A percentile compares a stretch with the other conserved stretches of the same genome.
Conservation (phyloP, 768 basidiomycete genomes). For the Kwoniella sp. region DNA sequence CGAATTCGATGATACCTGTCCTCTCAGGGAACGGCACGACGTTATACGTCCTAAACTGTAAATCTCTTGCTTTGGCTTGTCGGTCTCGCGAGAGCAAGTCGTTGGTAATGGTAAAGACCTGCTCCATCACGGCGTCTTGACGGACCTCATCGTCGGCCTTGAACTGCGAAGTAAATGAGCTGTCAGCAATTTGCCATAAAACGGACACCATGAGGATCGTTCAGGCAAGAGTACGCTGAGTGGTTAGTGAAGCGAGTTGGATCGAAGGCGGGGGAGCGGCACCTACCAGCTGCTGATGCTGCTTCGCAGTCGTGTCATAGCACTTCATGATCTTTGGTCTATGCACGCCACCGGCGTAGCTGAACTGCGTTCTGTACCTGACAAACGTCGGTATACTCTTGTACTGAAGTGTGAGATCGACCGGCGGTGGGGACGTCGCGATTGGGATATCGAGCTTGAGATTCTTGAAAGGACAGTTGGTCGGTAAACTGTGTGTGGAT, state of each 20-base stretch:
- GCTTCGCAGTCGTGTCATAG: conserved; percentile 66
- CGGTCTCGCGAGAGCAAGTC: conserved; percentile 71
- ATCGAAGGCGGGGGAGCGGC: neutral
- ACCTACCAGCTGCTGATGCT: conserved; percentile 79
- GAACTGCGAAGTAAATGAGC: conserved; percentile 63
- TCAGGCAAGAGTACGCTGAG: too few species aligned
- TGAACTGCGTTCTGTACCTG: conserved; percentile 65
- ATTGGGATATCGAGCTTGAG: conserved; percentile 73
- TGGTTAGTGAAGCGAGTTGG: too few species aligned
- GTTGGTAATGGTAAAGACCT: conserved; percentile 90
- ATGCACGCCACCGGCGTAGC: conserved; percentile 75
- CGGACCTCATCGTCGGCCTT: conserved; percentile 92
- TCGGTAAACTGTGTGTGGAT: conserved; percentile 16
- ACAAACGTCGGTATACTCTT: conserved; percentile 69
- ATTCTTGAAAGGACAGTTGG: conserved; percentile 59
- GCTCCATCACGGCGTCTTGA: conserved; percentile 99
- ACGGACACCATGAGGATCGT: too few species aligned
- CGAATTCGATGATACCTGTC: conserved; percentile 89
- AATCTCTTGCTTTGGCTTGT: conserved; percentile 71
- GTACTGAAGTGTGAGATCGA: conserved; percentile 74
- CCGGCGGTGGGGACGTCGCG: conserved; percentile 69
- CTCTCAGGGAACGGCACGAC: conserved; percentile 79
- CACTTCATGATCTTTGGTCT: conserved; percentile 79
- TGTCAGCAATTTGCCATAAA: conserved; percentile 8
- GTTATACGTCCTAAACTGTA: conserved; percentile 80